Conservation (phyloP, 1,284 basidiomycete species). For the Taiwanofungus camphoratus region DNA sequence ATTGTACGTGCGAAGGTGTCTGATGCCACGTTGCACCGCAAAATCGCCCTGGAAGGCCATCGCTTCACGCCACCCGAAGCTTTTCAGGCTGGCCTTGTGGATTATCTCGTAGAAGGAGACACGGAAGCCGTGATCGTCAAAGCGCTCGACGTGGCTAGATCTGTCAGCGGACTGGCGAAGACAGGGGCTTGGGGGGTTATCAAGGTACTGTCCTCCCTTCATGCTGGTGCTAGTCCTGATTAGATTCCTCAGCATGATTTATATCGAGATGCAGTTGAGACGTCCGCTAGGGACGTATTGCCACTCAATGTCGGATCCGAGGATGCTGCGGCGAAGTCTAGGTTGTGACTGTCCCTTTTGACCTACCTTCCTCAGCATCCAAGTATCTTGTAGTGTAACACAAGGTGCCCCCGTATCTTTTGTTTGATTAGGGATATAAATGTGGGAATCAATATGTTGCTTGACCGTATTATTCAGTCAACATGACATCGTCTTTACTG, state of each 20-base stretch:
- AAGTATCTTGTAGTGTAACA: no score
- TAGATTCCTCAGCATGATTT: slow-evolving; percentile 31
- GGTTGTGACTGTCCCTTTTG: slow-evolving; percentile 20
- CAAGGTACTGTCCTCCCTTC: slow-evolving; percentile 33
- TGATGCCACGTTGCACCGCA: slow-evolving; percentile 55
- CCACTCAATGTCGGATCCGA: slow-evolving; percentile 23
- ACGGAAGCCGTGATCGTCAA: slow-evolving; percentile 59
- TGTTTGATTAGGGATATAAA: no score
- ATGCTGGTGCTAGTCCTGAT: slow-evolving; percentile 5
- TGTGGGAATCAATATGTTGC: no score
- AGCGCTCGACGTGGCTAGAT: slow-evolving; percentile 54
- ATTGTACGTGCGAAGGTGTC: slow-evolving; percentile 66
- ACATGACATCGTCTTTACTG: no score
- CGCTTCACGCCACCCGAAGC: slow-evolving; percentile 79
- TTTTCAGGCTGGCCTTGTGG: slow-evolving; percentile 63
- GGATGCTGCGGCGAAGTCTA: slow-evolving; percentile 29
- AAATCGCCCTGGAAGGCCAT: slow-evolving; percentile 80
- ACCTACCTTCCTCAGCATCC: no score
- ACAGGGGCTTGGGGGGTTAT: slow-evolving; percentile 64
- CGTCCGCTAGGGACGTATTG: slow-evolving; percentile 24
- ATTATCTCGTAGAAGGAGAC: slow-evolving; percentile 53
- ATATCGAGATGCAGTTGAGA: slow-evolving; percentile 33
- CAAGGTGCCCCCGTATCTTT: no score
- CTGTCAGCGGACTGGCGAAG: slow-evolving; percentile 42
- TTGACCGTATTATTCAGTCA: no score